A percentile compares a stretch with the other conserved stretches of the same genome.
These are phyloP conservation scores for Colletotrichum sp. DNA, from an alignment of 2,329 filamentous ascomycete genomes.

Conservation along the genomic window DNA sequence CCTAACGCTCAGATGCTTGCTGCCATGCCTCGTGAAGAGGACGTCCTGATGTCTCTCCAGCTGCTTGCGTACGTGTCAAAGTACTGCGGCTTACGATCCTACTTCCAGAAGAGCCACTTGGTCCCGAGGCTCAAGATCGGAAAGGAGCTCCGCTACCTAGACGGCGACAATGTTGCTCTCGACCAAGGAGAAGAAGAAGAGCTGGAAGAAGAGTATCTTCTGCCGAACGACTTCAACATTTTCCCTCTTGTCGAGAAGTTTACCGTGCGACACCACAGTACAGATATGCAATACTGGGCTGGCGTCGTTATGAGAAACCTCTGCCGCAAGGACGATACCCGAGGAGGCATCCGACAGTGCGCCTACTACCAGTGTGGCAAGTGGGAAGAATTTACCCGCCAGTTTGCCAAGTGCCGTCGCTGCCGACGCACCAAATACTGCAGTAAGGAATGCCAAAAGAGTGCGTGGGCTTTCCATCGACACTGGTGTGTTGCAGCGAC, in stretches of 20 bases:
- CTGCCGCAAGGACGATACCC: slow-evolving; percentile 94
- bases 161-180: slow-evolving; percentile 64
- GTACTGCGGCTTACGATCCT: slow-evolving; percentile 94
- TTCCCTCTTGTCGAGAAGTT: slow-evolving; percentile 99
- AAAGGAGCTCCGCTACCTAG: slow-evolving; percentile 79
- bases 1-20: slow-evolving; percentile 79
- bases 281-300: slow-evolving; percentile 99
- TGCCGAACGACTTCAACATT: slow-evolving; percentile 96
- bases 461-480: slow-evolving; percentile 96
- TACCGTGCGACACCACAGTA: slow-evolving; percentile 91
- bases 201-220: slow-evolving; percentile 83
- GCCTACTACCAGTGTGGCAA: slow-evolving; percentile 98
- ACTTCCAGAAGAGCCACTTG: slow-evolving; percentile 93
- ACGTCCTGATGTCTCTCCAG: slow-evolving; percentile 97
- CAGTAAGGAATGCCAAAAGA: slow-evolving; percentile 99
- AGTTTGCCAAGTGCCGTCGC: slow-evolving; percentile 97
- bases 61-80: slow-evolving; percentile 97
- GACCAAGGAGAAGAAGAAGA: slow-evolving; percentile 61
- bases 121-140: slow-evolving; percentile 92
- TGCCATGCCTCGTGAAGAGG: slow-evolving; percentile 94
- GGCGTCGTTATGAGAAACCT: slow-evolving; percentile 99
- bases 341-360: slow-evolving; percentile 94
- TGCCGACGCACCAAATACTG: slow-evolving; percentile 98
- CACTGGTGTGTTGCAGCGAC: slow-evolving; percentile 92
- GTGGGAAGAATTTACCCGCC: slow-evolving; percentile 95